Percentiles rank a stretch among this genome's conserved stretches.
These are phyloP conservation scores for Fusarium kyushuense DNA, from an alignment of 2,329 filamentous ascomycete species.

Conservation along the genomic window DNA sequence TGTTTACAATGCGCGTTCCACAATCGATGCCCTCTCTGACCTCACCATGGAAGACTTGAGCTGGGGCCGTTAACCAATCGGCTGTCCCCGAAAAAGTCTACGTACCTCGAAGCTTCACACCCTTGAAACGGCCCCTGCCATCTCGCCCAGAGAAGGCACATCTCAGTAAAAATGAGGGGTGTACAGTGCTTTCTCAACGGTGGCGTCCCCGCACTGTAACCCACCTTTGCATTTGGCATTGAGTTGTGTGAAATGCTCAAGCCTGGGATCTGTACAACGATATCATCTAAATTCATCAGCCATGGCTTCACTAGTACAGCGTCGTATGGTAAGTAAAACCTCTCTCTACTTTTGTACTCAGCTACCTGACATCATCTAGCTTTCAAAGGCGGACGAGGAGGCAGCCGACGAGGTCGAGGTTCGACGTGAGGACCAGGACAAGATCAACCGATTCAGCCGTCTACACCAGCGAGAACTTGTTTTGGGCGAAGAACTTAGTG, in stretches of 20 bases:
- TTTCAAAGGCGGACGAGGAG: conserved; percentile 93
- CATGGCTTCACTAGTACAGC: conserved; percentile 65
- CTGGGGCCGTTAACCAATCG: conserved; percentile 41
- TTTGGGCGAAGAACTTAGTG: conserved; percentile 83
- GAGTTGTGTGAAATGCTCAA: conserved; percentile 34
- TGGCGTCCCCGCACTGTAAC: conserved; percentile 40
- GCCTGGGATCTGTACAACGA: conserved; percentile 32
- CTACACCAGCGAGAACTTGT: conserved; percentile 87
- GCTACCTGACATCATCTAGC: conserved; percentile 63
- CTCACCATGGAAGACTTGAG: conserved; percentile 32
- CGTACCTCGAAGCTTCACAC: conserved; percentile 33
- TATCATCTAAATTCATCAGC: conserved; percentile 33
- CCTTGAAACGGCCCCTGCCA: conserved; percentile 2
- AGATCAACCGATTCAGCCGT: conserved; percentile 97
- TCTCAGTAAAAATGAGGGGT: conserved; percentile 33
- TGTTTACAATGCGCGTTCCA: conserved; percentile 45
- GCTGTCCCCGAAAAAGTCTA: conserved; percentile 39
- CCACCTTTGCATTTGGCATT: conserved; percentile 41
- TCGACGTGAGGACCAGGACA: conserved; percentile 96
- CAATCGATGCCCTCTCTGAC: conserved; percentile 37
- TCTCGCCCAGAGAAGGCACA: neutral
- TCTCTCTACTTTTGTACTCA: accelerated
- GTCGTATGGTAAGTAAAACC: conserved; percentile 66
- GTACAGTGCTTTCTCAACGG: conserved; percentile 31
- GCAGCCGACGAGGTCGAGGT: conserved; percentile 89